A percentile compares a stretch with the other conserved stretches of the same genome.
These are phyloP conservation scores for Cytospora leucostoma DNA, from an alignment of 2,329 filamentous ascomycete genomes.

Conservation along the genomic window DNA sequence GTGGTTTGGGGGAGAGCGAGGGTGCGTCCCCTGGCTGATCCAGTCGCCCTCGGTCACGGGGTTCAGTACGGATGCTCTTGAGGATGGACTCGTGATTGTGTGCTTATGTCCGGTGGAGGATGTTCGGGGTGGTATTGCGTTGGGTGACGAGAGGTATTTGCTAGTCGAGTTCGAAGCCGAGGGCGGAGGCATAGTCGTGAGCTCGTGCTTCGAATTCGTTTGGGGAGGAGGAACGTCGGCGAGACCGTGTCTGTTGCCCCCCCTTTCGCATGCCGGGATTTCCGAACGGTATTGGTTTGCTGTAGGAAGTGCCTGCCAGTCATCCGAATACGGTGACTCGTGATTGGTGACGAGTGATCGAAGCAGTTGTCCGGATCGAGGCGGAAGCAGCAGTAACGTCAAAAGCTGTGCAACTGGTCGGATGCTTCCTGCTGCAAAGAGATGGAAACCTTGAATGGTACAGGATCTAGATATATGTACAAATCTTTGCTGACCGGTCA, in stretches of 20 bases:
- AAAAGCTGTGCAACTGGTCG: too few relatives aligned
- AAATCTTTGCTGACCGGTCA: too few relatives aligned
- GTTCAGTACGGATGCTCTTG: conserved; percentile 44
- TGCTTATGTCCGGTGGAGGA: conserved; percentile 61
- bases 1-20: conserved; percentile 27
- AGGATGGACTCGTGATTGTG: conserved; percentile 31
- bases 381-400: neutral
- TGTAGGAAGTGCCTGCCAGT: neutral
- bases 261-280: neutral
- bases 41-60: conserved; percentile 64
- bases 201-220: neutral
- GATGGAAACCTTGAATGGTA: too few relatives aligned
- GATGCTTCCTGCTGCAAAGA: too few relatives aligned
- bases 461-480: too few relatives aligned
- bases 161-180: conserved; percentile 26
- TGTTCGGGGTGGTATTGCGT: conserved; percentile 71
- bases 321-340: neutral
- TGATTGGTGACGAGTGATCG: neutral
- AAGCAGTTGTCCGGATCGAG: neutral
- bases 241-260: neutral
- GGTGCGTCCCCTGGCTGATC: conserved; percentile 48
- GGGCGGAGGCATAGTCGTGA: conserved; percentile 28
- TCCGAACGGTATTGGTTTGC: neutral
- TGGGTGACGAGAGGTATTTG: conserved; percentile 54
- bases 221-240: neutral